A percentile compares a stretch with the other conserved stretches of the same genome.
phyloP scores from a whole-genome alignment of 2,329 filamentous ascomycete species.

The Exophiala sp. region DNA sequence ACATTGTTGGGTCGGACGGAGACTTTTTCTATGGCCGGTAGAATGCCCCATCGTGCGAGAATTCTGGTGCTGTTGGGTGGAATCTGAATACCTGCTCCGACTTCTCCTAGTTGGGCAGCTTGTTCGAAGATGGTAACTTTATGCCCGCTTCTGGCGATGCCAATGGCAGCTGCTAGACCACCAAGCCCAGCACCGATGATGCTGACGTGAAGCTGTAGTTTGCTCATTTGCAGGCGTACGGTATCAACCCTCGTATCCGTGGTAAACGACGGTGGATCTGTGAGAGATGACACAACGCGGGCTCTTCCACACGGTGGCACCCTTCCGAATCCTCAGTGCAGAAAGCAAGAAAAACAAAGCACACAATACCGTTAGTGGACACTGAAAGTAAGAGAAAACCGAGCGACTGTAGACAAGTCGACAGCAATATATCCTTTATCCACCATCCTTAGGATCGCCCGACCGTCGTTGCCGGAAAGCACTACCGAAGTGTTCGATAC shows the following conservation, averaged over 20 bases:
- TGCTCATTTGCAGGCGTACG: slow-evolving; percentile 4
- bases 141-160: slow-evolving; percentile 38
- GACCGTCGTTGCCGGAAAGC: too few relatives aligned
- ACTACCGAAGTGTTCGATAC: too few relatives aligned
- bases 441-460: too few relatives aligned
- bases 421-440: too few relatives aligned
- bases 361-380: not conserved
- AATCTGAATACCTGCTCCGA: slow-evolving; percentile 36
- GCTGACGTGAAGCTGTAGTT: slow-evolving; percentile 22
- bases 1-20: slow-evolving; percentile 33
- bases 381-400: too few relatives aligned
- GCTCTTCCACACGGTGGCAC: not conserved
- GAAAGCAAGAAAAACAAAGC: too few relatives aligned
- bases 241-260: not conserved
- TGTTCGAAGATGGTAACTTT: slow-evolving; percentile 41
- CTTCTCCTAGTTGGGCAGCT: slow-evolving; percentile 39
- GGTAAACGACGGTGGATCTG: not conserved
- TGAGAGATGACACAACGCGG: not conserved
- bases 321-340: too few relatives aligned
- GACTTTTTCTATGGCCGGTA: slow-evolving; percentile 29
- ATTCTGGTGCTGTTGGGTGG: slow-evolving; percentile 34
- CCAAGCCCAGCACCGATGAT: slow-evolving; percentile 45
- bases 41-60: slow-evolving; percentile 31
- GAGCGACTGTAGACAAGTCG: too few relatives aligned
- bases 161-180: slow-evolving; percentile 42